Conservation (phyloP, 495 filamentous ascomycete genomes). For the Lepraria neglecta region DNA sequence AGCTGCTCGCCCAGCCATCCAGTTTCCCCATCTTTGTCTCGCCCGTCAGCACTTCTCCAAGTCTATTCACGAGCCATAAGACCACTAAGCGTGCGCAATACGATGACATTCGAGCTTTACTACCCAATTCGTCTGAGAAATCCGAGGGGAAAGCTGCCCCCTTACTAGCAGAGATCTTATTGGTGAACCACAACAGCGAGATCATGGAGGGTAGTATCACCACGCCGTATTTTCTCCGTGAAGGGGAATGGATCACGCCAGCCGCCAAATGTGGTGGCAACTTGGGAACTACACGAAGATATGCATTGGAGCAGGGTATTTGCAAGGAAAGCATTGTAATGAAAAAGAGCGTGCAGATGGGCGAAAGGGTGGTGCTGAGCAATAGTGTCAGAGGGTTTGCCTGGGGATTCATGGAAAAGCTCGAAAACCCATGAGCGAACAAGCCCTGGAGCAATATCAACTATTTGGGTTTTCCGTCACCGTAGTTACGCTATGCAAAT, state of each 20-base stretch:
- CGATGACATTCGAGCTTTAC: slow-evolving; percentile 48
- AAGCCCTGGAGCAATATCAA: too few species aligned
- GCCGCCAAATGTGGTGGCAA: slow-evolving; percentile 57
- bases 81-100: slow-evolving; percentile 64
- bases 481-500: slow-evolving; percentile 52
- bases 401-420: slow-evolving; percentile 34
- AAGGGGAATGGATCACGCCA: slow-evolving; percentile 62
- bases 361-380: slow-evolving; percentile 77
- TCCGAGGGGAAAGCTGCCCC: not conserved
- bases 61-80: slow-evolving; percentile 67
- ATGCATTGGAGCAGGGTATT: slow-evolving; percentile 58
- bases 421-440: not conserved
- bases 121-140: slow-evolving; percentile 10
- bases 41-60: slow-evolving; percentile 42
- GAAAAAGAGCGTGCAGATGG: slow-evolving; percentile 53
- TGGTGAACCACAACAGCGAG: slow-evolving; percentile 59
- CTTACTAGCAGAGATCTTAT: slow-evolving; percentile 36
- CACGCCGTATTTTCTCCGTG: slow-evolving; percentile 70
- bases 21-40: slow-evolving; percentile 54
- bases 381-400: slow-evolving; percentile 80
- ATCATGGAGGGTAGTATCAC: slow-evolving; percentile 84
- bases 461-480: too few species aligned
- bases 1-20: slow-evolving; percentile 3
- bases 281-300: slow-evolving; percentile 73
- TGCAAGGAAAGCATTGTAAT: slow-evolving; percentile 57